Evolutionary conservation across 2,329 filamentous ascomycete species (phyloP), one percentile per base, ranked within the genome.

Genomic region (Talaromyces sp.): DNA sequence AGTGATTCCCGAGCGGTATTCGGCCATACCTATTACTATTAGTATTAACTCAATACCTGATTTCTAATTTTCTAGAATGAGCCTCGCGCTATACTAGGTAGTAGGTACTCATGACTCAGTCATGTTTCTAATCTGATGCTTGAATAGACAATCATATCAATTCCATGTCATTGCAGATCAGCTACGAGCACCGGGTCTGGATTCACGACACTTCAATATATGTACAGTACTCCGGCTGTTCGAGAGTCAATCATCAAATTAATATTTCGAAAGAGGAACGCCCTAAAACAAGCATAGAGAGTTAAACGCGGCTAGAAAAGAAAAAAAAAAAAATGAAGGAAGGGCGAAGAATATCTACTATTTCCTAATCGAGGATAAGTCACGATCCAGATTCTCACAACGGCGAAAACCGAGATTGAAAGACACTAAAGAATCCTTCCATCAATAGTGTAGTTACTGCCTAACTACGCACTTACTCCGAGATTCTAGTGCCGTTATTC

Each of bases 321-420:
- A 28, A 28, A 7, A 28, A 28, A 7, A 28, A 28, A 28, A 7
- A 28, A 28, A 48, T 33, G 45, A 48, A 28, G 25, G 45, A 33
- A 7, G 7, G 7, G 10, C 7, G 9, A 11, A 46, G 15, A 35
- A 46, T 8, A 31, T 10, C 43, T 19, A 46, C n/a, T 13, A 48
- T 21, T 48, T 48, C 45, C 45, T 13, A 19, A 48, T 48, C 28
- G n/a, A 25, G 45, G 2, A 35, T 33, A 48, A 48, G 45, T n/a
- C 28, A 48, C 17, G 5, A 33, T 48, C n/a, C n/a, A 48, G 45
- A 33, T 33, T 46, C 28, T 31, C 15, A 21, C n/a, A 33, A 33
- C 45, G 45, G 45, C 45, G 45, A 48, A 48, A 33, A 48, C 45
- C 45, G 45, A 48, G 45, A 48, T 33, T 13, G 28, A 35, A 33